Conservation (phyloP, 768 basidiomycete genomes). For the Trametes punicea region DNA sequence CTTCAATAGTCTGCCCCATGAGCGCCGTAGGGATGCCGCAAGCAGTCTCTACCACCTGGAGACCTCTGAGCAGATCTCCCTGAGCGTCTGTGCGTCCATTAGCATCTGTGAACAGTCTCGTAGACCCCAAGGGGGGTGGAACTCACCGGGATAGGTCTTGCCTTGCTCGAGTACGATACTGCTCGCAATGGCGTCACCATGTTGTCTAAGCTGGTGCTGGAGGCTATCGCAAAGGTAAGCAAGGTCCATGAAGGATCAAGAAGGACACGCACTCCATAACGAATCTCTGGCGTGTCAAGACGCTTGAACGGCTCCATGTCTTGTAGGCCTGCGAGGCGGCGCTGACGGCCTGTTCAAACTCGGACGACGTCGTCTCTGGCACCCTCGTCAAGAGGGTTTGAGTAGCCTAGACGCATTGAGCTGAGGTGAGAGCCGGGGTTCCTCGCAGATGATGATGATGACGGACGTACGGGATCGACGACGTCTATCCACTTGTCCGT, state of each 20-base stretch:
- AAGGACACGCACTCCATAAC: constrained; percentile 72
- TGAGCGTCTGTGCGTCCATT: constrained; percentile 66
- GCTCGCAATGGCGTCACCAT: constrained; percentile 80
- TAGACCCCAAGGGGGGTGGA: constrained; percentile 11
- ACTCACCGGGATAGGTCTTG: constrained; percentile 79
- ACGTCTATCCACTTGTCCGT: constrained; percentile 81
- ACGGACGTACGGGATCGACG: constrained; percentile 72
- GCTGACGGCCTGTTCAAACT: constrained; percentile 81
- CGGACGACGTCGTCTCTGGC: constrained; percentile 78
- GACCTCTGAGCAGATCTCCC: constrained; percentile 88
- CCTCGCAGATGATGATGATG: background rate
- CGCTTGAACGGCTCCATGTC: constrained; percentile 82
- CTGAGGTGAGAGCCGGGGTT: too few species aligned
- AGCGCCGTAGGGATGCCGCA: constrained; percentile 78
- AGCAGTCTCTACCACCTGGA: constrained; percentile 85
- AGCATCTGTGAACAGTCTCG: background rate
- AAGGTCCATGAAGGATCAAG: background rate
- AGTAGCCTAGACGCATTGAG: constrained; percentile 56
- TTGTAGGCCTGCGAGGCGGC: constrained; percentile 85
- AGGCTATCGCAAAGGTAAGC: constrained; percentile 46
- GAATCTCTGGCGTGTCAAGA: constrained; percentile 84
- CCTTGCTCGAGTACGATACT: constrained; percentile 96
- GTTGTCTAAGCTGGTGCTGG: constrained; percentile 80
- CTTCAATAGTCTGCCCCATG: constrained; percentile 91
- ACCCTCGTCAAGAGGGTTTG: constrained; percentile 88